Base-by-base conservation (phyloP, 2,329 filamentous ascomycete species). In the Magnaporthiopsis poae region DNA sequence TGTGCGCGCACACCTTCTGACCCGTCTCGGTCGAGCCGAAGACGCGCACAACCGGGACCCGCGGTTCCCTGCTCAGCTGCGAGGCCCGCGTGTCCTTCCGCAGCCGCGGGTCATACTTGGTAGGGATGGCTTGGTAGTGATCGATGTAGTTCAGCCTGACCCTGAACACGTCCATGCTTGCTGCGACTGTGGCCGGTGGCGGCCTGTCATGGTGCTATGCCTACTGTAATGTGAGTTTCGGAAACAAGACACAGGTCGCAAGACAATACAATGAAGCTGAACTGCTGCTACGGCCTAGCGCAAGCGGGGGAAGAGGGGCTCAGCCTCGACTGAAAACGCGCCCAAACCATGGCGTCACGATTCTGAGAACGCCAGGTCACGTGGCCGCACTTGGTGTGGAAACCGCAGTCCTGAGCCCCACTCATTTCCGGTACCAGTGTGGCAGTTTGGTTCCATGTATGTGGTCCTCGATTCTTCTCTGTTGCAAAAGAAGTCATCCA, bases 111-210 rank as follows among this genome's bases (percentile, higher is more conserved):
- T 98, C 93, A 75, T 95, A 89, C 71, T 84, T 83, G 64, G 92
- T 90, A 25, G 92, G 90, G 13, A 82, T 82, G 60, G 88, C 86
- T 79, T 96, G 92, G 77, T 98, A 99, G 76, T 95, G 89, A 78
- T 99, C 95, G 79, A 99, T 89, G 80, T 92, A 96, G 76, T 99
- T 97, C 74, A 99, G 82, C 72, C 93, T 90, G 75, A 99, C 88
- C 72, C 91, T 90, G 79, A 99, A 98, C 71, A 86, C 82, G 73
- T 92, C 89, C 89, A 39, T 52, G 46, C 21, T 52, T 18, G 46
- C 46, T 21, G 46, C 21, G 46, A 68, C 73, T 72, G 52, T 31
- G 36, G 62, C 11, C 52, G n/a, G 5, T 12, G 39, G 18, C 9
- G 46, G 46, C 46, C 46, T 9, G 18, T 52, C 46, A 52, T 52